Percentiles rank a stretch among this genome's conserved stretches.
Conservation (phyloP, 2,329 filamentous ascomycete genomes). For the Scedosporium apiospermum region DNA sequence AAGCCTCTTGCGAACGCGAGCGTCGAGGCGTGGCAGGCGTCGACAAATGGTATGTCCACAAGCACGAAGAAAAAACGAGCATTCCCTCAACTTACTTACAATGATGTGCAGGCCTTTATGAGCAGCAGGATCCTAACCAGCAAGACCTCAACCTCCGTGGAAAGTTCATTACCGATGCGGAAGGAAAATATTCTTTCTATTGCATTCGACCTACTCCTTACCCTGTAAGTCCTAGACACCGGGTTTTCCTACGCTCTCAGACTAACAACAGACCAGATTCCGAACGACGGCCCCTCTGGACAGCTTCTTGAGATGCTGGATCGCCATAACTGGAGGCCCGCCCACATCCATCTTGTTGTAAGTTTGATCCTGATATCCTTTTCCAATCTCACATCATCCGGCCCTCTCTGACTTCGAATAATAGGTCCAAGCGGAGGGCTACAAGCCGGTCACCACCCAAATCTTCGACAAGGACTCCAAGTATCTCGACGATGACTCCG, state of each 20-base stretch:
- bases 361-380: background rate
- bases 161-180: slow-evolving; percentile 56
- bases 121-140: slow-evolving; percentile 65
- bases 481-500: slow-evolving; percentile 45
- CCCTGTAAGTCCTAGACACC: slow-evolving; percentile 15
- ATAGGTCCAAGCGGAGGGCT: slow-evolving; percentile 37
- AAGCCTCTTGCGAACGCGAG: slow-evolving; percentile 51
- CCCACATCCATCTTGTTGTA: slow-evolving; percentile 50
- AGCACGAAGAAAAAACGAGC: too few relatives aligned
- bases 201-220: slow-evolving; percentile 51
- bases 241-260: too few relatives aligned
- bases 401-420: background rate
- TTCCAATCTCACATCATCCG: too few relatives aligned
- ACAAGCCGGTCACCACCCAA: slow-evolving; percentile 61
- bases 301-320: slow-evolving; percentile 43
- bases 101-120: slow-evolving; percentile 32
- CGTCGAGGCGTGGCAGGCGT: slow-evolving; percentile 73
- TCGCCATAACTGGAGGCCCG: slow-evolving; percentile 46
- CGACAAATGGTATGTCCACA: slow-evolving; percentile 44
- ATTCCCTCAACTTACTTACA: too few relatives aligned
- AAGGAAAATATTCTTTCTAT: slow-evolving; percentile 56
- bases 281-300: slow-evolving; percentile 42
- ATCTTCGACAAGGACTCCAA: slow-evolving; percentile 62
- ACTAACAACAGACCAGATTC: slow-evolving; percentile 9
- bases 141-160: slow-evolving; percentile 66